Conservation (phyloP, 169 alveolate species). For the Cardiosporidium cionae region DNA sequence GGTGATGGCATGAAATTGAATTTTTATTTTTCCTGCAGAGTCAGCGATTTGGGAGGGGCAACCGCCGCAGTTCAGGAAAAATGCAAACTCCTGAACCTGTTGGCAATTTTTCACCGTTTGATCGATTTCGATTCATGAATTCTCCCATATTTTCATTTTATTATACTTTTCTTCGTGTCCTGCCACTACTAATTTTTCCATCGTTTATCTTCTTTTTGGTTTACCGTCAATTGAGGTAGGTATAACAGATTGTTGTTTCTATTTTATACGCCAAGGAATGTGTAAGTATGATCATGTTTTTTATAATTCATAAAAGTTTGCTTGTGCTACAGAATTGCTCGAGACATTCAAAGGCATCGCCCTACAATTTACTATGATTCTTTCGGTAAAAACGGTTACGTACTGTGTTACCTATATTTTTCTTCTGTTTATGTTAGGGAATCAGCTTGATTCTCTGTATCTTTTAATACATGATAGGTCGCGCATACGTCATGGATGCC, state of each 20-base stretch:
- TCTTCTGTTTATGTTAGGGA: neutral
- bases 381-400: neutral
- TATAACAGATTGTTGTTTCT: neutral
- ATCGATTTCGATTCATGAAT: too few relatives aligned
- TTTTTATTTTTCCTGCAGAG: neutral
- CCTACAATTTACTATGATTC: neutral
- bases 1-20: too few relatives aligned
- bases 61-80: neutral
- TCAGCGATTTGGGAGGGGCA: neutral
- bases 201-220: neutral
- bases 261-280: neutral
- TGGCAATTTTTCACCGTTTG: too few relatives aligned
- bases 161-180: neutral
- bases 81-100: too few relatives aligned
- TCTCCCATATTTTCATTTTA: neutral
- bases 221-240: neutral
- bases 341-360: neutral
- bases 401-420: neutral
- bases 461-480: neutral
- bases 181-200: neutral
- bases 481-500: neutral
- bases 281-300: neutral
- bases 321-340: neutral
- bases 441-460: neutral
- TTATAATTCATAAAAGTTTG: neutral